Evolutionary conservation across 805 yeast species (phyloP), one percentile per base, ranked within the genome.

Genomic region (Clavispora vitiphila): DNA sequence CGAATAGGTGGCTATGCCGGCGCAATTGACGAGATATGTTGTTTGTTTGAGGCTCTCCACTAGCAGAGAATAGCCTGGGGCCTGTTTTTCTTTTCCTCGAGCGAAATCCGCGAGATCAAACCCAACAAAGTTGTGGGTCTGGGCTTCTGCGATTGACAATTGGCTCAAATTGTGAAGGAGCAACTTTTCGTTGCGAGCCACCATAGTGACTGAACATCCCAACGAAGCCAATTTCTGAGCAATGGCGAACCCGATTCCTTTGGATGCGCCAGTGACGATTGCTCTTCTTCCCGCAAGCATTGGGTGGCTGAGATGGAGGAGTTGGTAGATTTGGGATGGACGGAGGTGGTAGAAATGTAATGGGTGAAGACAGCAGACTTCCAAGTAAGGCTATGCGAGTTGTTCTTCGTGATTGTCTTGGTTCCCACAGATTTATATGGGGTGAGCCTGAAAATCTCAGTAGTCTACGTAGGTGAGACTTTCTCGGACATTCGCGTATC

Each of bases 211-310:
- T 16, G 64, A 64, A 20, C 77, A 73, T 1, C 90, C 90, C 22
- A 64, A 50, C 0, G 47, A 37, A 0, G 86, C 75, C 21, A 84
- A 62, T 23, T 52, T 56, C 25, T 55, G 48, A 0, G 88, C 82
- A 14, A 85, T 73, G 0, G 71, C 71, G 3, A 67, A 61, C 0
- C 93, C 93, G 11, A 84, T 64, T 0, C 93, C 91, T 35, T 73
- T 62, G 0, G 89, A 79, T 0, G 83, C 89, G 1, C 93, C 93
- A 0, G 88, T 82, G 2, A 83, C 60, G 4, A 78, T 49, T 0
- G 81, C 82, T n/a, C 69, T 68, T 42, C 54, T 56, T 2, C 62
- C 63, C 3, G 48, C 22, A 35, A 53, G 47, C 49, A 46, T 49
- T 7, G 21, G 3, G n/a, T n/a, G n/a, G n/a, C n/a, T n/a, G n/a